phyloP scores from a whole-genome alignment of 805 yeast genomes.

The Kregervanrija delftensis region DNA sequence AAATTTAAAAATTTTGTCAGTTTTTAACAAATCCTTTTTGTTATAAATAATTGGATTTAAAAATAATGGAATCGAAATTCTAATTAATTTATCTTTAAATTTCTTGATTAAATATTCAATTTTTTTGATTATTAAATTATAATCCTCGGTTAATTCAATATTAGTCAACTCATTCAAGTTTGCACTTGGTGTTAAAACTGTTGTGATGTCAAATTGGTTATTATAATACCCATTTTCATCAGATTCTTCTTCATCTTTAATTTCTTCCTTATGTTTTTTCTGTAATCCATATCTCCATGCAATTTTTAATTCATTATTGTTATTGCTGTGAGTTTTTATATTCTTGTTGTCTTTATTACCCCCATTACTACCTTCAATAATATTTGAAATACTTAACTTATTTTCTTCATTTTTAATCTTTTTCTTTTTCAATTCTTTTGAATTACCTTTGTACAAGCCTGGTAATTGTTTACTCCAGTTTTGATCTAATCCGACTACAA shows the following conservation, averaged over 20 bases:
- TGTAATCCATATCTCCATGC: constrained; percentile 88
- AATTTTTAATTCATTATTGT: constrained; percentile 56
- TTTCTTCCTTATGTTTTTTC: constrained; percentile 12
- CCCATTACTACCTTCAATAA: constrained; percentile 33
- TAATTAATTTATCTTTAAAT: constrained; percentile 42
- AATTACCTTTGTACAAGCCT: constrained; percentile 64
- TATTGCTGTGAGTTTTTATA: neutral
- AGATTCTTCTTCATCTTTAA: constrained; percentile 21
- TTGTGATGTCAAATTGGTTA: constrained; percentile 71
- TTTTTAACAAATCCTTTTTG: constrained; percentile 29
- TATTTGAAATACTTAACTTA: constrained; percentile 61
- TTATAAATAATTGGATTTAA: constrained; percentile 72
- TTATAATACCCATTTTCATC: constrained; percentile 44
- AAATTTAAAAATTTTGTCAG: constrained; percentile 50
- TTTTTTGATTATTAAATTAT: constrained; percentile 29
- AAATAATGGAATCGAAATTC: constrained; percentile 71
- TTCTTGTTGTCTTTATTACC: constrained; percentile 10
- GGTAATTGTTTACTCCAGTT: constrained; percentile 68
- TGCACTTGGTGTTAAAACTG: constrained; percentile 62
- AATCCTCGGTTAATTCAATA: constrained; percentile 32
- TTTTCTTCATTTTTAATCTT: constrained; percentile 50
- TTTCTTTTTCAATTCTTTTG: constrained; percentile 58
- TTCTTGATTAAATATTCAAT: constrained; percentile 35
- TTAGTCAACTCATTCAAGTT: constrained; percentile 52
- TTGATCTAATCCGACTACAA: constrained; percentile 53